Evolutionary conservation across 305 asterid genomes (phyloP), one percentile per base, ranked within the genome.

Genomic region (Fraxinus platypoda): DNA sequence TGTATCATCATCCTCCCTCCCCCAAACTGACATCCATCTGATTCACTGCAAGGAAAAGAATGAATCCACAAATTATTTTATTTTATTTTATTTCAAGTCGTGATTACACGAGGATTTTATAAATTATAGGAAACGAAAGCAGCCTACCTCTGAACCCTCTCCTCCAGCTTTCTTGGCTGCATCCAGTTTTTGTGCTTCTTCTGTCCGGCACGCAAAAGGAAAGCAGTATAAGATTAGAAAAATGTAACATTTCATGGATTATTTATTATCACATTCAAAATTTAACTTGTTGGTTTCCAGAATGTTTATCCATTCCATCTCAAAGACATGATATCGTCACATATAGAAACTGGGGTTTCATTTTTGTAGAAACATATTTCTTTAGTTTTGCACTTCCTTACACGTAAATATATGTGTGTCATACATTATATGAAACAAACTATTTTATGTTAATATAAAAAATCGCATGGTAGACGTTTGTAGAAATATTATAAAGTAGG

Each of bases 121-220:
- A 26, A 81, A 74, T 52, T n/a, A 46, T n/a, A 25, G 28, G 59
- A 66, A 26, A 25, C 9, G 73, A 41, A 49, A 82, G 34, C 1
- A 38, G 75, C 89, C 64, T 75, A 92, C 97, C 93, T 93, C 92
- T 33, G 89, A 91, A 83, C 87, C 93, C 7, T 88, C 95, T 46
- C 90, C 94, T 46, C 91, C 92, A 78, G 80, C 88, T 88, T 87
- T 92, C 90, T 54, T 78, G 76, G 85, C 81, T 79, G 87, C 91
- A 82, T 91, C 94, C 74, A 80, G 75, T 73, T 93, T 93, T 81
- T 85, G 90, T 46, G 85, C 88, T 68, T 93, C 97, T 43, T 93
- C 95, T 93, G 89, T 85, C n/a, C 4, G 0, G 23, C 62, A n/a
- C 25, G 9, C 62, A 52, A 52, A 52, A 52, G 30, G 75, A 37